Evolutionary conservation across 2,329 filamentous ascomycete species (phyloP).

Genomic region (Calonectria hongkongensis): DNA sequence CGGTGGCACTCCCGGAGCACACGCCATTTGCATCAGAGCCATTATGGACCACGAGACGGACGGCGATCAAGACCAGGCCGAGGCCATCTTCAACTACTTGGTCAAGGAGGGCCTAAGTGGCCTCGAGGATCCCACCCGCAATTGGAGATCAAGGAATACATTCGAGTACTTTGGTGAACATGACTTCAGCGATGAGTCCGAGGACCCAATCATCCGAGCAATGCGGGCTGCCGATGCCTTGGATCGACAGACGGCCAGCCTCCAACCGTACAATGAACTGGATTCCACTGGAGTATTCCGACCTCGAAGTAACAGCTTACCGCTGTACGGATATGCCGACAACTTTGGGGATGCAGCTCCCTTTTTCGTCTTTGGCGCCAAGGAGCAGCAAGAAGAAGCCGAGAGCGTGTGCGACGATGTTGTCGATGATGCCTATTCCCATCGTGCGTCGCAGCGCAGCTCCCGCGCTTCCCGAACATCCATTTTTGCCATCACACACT

Average conservation of each 20-base stretch:
- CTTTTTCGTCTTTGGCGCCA: conserved; percentile 69
- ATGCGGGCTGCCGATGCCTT: conserved; percentile 77
- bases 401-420: conserved; percentile 46
- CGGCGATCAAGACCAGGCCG: conserved; percentile 70
- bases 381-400: conserved; percentile 49
- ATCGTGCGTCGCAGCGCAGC: conserved; percentile 23
- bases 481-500: conserved; percentile 56
- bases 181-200: conserved; percentile 48
- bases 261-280: conserved; percentile 71
- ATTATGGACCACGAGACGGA: conserved; percentile 72
- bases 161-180: conserved; percentile 47
- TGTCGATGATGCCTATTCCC: conserved; percentile 40
- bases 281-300: conserved; percentile 65
- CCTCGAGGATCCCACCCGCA: conserved; percentile 52
- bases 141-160: conserved; percentile 48
- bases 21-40: conserved; percentile 71
- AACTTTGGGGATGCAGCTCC: conserved; percentile 66
- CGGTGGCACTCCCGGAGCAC: conserved; percentile 74
- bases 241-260: conserved; percentile 71
- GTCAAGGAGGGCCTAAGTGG: conserved; percentile 69
- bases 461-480: conserved; percentile 46
- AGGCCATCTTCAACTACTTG: conserved; percentile 70
- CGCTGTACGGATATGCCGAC: conserved; percentile 66
- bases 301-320: conserved; percentile 70
- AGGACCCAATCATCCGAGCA: conserved; percentile 71